Evolutionary conservation across 2,329 filamentous ascomycete genomes (phyloP).

Genomic region (Pseudogymnoascus sp.): DNA sequence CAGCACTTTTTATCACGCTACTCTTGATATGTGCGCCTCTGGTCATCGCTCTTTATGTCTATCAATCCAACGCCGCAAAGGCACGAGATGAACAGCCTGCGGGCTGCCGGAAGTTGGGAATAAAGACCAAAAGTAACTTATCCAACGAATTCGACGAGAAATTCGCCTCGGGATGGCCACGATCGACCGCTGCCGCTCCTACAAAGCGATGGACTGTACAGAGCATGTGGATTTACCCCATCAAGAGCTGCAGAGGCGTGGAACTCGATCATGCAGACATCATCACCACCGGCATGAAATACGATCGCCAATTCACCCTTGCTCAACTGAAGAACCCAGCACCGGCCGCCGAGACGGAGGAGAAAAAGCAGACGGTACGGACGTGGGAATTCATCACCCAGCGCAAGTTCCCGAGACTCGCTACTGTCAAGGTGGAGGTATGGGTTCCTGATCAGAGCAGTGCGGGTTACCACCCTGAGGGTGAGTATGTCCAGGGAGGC

Average conservation of each 20-base stretch:
- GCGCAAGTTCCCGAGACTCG: constrained; percentile 62
- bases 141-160: constrained; percentile 48
- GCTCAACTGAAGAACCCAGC: constrained; percentile 54
- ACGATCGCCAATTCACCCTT: constrained; percentile 78
- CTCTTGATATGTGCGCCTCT: constrained; percentile 27
- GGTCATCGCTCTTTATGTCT: constrained; percentile 28
- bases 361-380: constrained; percentile 34
- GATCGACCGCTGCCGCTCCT: constrained; percentile 30
- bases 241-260: constrained; percentile 76
- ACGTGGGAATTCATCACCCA: constrained; percentile 68
- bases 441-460: constrained; percentile 62
- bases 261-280: constrained; percentile 62
- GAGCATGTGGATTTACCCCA: constrained; percentile 71
- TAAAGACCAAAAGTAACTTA: constrained; percentile 44
- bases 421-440: constrained; percentile 59
- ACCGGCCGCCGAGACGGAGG: constrained; percentile 27
- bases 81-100: constrained; percentile 31
- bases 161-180: constrained; percentile 35
- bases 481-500: constrained; percentile 45
- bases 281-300: constrained; percentile 63
- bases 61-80: constrained; percentile 27
- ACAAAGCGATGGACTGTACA: constrained; percentile 46
- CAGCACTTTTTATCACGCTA: constrained; percentile 26
- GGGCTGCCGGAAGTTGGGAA: constrained; percentile 47
- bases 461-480: constrained; percentile 41